A percentile compares a stretch with the other conserved stretches of the same genome.
These are phyloP conservation scores for Barnettozyma salicaria DNA, from an alignment of 805 yeast genomes.

Conservation along the genomic window DNA sequence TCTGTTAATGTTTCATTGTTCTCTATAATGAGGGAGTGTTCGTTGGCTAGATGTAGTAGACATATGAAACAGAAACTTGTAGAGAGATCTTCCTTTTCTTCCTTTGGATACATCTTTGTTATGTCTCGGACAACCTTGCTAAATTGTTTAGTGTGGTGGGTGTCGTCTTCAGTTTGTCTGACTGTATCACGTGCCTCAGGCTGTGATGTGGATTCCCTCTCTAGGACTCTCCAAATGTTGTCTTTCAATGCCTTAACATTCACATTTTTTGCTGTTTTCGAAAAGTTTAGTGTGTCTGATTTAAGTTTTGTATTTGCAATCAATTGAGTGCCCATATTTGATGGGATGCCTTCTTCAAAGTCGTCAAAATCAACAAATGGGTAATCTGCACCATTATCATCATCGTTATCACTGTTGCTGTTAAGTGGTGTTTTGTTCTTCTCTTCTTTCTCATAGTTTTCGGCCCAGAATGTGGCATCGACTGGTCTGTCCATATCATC, in stretches of 20 bases:
- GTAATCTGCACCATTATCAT: conserved; percentile 7
- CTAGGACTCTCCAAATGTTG: conserved; percentile 62
- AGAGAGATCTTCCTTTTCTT: conserved; percentile 60
- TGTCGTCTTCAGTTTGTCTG: conserved; percentile 1
- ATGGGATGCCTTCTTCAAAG: conserved; percentile 19
- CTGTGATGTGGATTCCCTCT: conserved; percentile 10
- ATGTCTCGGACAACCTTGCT: conserved; percentile 45
- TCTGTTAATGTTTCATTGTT: conserved; percentile 19
- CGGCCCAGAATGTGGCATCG: conserved; percentile 72
- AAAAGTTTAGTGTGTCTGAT: conserved; percentile 47
- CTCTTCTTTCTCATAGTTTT: conserved; percentile 41
- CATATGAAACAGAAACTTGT: conserved; percentile 85
- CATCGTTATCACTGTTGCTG: conserved; percentile 6
- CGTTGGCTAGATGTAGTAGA: conserved; percentile 79
- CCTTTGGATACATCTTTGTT: conserved; percentile 45
- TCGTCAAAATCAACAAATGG: conserved; percentile 17
- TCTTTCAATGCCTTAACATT: conserved; percentile 69
- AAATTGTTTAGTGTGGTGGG: conserved; percentile 27
- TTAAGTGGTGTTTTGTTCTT: conserved; percentile 27
- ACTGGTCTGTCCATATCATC: conserved; percentile 33
- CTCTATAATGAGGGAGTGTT: conserved; percentile 57
- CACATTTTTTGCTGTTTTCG: conserved; percentile 72
- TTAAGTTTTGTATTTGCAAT: conserved; percentile 27
- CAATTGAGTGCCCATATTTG: conserved; percentile 25
- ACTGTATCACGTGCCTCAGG: conserved; percentile 1